Base-by-base conservation (phyloP, 2,329 filamentous ascomycete species). In the Colletotrichum tabaci region DNA sequence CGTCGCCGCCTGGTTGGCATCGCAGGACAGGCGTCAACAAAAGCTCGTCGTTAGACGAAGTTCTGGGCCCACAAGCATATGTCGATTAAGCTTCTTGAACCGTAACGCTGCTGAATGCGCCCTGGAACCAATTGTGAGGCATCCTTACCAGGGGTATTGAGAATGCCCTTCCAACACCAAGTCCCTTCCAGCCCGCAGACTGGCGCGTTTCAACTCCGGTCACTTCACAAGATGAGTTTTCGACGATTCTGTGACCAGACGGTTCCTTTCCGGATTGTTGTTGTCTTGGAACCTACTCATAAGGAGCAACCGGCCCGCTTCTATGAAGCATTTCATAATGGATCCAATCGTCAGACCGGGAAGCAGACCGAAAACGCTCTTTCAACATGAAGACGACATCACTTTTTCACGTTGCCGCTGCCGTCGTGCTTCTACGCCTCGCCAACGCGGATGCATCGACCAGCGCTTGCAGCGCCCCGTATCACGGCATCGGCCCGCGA, bases 401-500 rank as follows among this genome's bases (percentile, higher is more conserved):
- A 13, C 18, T 67, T n/a, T 18, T 58, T 4, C 18, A 3, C 52
- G 53, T 38, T 16, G 30, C 55, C 15, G 40, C 57, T 23, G 64
- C 46, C 9, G 30, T 35, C 30, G 30, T 9, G 30, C 46, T 69
- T n/a, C 21, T 55, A 46, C 18, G 58, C 4, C 35, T 46, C 9
- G n/a, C 46, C 18, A 49, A 47, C 46, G 57, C 52, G 52, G 52
- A 72, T 13, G 38, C 21, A 46, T 23, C 16, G 35, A 58, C 42
- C 38, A 30, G 52, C 50, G 46, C 15, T 7, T 7, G 30, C 42
- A 18, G 42, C 56, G 13, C 57, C 46, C 12, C 35, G 16, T 38
- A 40, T 69, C 5, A 69, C 52, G 23, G 30, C 66, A 13, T 67
- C 64, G 23, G 64, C 66, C 30, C 66, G 69, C 23, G 2, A 15